These are phyloP conservation scores for Leccinum olivaceopallidum DNA, from an alignment of 768 basidiomycete genomes.

Conservation along the genomic window DNA sequence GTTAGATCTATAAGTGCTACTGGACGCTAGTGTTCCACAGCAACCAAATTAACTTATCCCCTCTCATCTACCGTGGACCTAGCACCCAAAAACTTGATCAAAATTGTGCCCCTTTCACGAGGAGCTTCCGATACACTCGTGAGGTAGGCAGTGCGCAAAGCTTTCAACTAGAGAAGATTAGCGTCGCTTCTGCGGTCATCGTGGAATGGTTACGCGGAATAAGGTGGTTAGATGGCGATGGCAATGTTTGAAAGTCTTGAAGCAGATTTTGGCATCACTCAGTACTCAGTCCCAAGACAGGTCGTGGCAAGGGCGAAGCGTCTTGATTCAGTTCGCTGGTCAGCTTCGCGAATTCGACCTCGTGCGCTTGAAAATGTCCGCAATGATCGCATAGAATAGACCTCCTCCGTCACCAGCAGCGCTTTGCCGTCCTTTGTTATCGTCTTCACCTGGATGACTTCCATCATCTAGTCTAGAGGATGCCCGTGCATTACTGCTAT, in stretches of 20 bases:
- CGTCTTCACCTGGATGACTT: constrained; percentile 33
- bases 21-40: too few relatives aligned
- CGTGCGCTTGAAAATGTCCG: constrained; percentile 33
- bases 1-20: too few relatives aligned
- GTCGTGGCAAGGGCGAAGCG: constrained; percentile 1
- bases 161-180: constrained; percentile 4
- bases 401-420: constrained; percentile 26
- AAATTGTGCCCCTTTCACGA: constrained; percentile 7
- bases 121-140: not conserved
- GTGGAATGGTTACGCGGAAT: constrained; percentile 4
- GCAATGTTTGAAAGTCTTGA: constrained; percentile 7
- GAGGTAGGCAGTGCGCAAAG: not conserved
- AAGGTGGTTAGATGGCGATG: constrained; percentile 6
- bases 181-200: constrained; percentile 4
- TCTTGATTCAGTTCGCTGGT: constrained; percentile 25
- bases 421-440: constrained; percentile 22
- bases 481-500: too few relatives aligned
- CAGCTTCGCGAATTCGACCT: constrained; percentile 31
- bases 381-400: constrained; percentile 27
- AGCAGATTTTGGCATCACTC: constrained; percentile 8
- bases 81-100: constrained; percentile 1
- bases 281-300: not conserved
- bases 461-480: constrained; percentile 11
- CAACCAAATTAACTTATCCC: too few relatives aligned
- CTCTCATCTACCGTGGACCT: not conserved